phyloP scores from a whole-genome alignment of 192 early-diverging fungal species.

The Coemansia sp. region DNA sequence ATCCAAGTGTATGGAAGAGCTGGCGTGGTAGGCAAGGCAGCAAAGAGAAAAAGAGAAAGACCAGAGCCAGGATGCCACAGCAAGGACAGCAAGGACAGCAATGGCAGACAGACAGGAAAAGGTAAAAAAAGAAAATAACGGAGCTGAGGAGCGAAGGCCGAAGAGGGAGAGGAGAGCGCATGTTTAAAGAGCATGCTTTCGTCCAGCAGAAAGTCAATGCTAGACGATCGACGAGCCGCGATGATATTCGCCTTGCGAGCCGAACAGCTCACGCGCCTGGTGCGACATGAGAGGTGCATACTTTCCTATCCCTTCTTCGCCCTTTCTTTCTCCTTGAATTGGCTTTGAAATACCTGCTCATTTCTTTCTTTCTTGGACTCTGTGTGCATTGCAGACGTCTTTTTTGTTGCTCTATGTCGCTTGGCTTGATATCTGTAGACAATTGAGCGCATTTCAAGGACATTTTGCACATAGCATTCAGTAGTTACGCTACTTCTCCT shows the following conservation, averaged over 20 bases:
- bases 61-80: not conserved
- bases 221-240: not conserved
- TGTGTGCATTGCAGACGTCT: not conserved
- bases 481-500: not conserved
- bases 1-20: not conserved
- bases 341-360: not conserved
- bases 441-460: not conserved
- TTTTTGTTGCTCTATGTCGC: conserved; percentile 2
- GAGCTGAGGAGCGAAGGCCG: not conserved
- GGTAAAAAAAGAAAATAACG: not conserved
- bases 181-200: no score
- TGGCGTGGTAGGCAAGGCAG: not conserved
- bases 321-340: not conserved
- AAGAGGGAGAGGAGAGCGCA: not conserved
- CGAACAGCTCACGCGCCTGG: not conserved
- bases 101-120: not conserved
- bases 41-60: not conserved
- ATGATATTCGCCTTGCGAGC: not conserved
- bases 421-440: not conserved
- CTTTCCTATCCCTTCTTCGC: not conserved
- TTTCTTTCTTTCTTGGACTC: not conserved
- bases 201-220: not conserved
- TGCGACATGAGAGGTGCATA: not conserved
- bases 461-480: conserved; percentile 2
- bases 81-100: not conserved